phyloP scores from a whole-genome alignment of 2,329 filamentous ascomycete species.

The Neopestalotiopsis clavispora region DNA sequence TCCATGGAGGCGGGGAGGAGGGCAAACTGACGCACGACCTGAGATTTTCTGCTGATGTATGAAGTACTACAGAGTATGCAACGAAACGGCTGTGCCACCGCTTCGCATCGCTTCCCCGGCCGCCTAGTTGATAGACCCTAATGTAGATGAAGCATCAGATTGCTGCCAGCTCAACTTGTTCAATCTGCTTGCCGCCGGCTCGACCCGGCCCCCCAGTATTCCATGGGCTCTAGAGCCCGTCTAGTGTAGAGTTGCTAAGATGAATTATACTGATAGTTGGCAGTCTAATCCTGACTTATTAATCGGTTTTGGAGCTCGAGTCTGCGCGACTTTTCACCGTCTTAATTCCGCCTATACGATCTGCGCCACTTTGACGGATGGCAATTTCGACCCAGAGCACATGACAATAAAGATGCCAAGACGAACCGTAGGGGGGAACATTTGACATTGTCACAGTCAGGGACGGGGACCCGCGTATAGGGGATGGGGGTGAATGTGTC shows the following conservation, averaged over 20 bases:
- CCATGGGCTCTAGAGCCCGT: conserved; percentile 2
- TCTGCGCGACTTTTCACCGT: background rate
- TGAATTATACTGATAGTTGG: background rate
- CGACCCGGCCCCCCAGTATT: conserved; percentile 3
- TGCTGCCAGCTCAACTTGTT: background rate
- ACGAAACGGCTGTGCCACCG: background rate
- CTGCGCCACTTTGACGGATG: background rate
- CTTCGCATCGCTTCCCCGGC: background rate
- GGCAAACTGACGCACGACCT: background rate
- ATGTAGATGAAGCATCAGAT: background rate
- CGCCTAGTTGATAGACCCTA: background rate
- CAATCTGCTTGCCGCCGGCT: conserved; percentile 1
- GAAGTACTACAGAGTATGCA: background rate
- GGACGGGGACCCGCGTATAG: background rate
- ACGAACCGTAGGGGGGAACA: background rate
- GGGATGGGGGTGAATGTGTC: no score
- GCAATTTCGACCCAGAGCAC: background rate
- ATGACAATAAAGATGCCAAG: background rate
- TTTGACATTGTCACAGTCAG: background rate
- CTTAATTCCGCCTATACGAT: background rate
- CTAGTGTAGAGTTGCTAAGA: conserved; percentile 1
- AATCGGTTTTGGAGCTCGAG: background rate
- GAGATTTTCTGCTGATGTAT: background rate
- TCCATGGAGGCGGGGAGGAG: background rate
- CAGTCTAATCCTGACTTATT: background rate